Evolutionary conservation across 352 stramenopile genomes (phyloP).

Genomic region (Aphanomyces stellatus): DNA sequence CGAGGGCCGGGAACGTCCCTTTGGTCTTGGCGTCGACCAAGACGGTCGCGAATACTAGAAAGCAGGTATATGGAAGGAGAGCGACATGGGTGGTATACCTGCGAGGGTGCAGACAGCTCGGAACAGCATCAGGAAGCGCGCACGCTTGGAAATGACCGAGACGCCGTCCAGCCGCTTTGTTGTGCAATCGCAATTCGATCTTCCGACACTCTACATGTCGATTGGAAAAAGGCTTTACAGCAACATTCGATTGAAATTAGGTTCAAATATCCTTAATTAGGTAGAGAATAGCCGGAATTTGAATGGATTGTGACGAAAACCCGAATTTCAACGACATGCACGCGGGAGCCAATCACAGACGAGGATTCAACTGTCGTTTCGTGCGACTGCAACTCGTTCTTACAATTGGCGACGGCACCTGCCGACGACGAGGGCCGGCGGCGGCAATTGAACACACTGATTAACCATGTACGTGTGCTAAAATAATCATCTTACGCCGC

Average conservation of each 20-base stretch:
- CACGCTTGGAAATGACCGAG: background rate
- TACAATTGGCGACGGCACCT: too few relatives aligned
- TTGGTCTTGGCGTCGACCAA: background rate
- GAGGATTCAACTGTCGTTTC: too few relatives aligned
- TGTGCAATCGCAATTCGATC: background rate
- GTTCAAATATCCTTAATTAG: background rate
- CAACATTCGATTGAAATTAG: too few relatives aligned
- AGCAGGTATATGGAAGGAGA: too few relatives aligned
- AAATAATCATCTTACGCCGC: too few relatives aligned
- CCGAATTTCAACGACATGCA: background rate
- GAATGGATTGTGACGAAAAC: background rate
- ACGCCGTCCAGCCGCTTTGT: background rate
- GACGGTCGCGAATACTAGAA: background rate
- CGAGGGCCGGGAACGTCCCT: constrained; percentile 1
- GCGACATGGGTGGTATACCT: too few relatives aligned
- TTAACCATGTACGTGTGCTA: too few relatives aligned
- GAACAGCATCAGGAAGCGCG: background rate
- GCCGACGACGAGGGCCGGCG: too few relatives aligned
- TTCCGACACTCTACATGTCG: background rate
- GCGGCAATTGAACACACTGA: too few relatives aligned
- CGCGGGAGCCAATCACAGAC: background rate
- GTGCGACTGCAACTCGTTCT: too few relatives aligned
- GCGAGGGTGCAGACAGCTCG: background rate
- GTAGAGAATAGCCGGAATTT: background rate
- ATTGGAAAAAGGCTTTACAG: background rate